Evolutionary conservation across 2,329 filamentous ascomycete species (phyloP), one percentile per base, ranked within the genome.

Genomic region (Chalara sp.): DNA sequence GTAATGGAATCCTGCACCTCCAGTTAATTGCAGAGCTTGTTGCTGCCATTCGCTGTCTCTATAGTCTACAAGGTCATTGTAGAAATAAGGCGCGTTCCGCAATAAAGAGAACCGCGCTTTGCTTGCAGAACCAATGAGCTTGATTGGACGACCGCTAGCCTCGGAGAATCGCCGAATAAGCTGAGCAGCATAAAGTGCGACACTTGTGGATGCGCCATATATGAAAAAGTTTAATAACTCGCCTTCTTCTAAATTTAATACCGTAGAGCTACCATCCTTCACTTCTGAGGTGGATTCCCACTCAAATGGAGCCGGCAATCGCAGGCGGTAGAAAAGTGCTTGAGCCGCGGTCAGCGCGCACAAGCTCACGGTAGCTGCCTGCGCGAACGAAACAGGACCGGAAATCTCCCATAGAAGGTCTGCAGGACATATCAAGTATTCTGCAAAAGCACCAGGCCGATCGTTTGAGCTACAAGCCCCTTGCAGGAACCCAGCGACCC

Each of bases 331-430:
- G 46, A 67, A 74, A 3, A 74, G 39, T 0, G 61, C 67, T 49
- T 75, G 72, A 0, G 72, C 71, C 3, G 70, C 72, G 0, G 72
- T 74, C 12, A 75, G 51, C 5, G 62, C 70, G 11, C 70, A 72
- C 46, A 73, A 57, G 47, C 67, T 72, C 2, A 74, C 60, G 0
- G 65, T 58, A 0, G 70, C 66, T 1, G 71, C 72, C n/a, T 65
- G 59, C 43, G 72, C 67, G 2, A 66, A 49, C 0, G 59, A 53
- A 8, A 73, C 30, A 1, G 29, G 10, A 0, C 61, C 58, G 0
- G 70, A 67, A 0, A 73, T 49, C 1, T 47, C 51, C 72, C 70
- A 74, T 1, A 70, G 61, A 0, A 75, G 62, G 45, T 73, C 72
- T 46, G 60, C 63, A 1, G 65, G 62, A 0, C 63, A 49, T 0